Evolutionary conservation across 2,329 filamentous ascomycete genomes (phyloP).

Genomic region (Orbilia blumenaviensis): DNA sequence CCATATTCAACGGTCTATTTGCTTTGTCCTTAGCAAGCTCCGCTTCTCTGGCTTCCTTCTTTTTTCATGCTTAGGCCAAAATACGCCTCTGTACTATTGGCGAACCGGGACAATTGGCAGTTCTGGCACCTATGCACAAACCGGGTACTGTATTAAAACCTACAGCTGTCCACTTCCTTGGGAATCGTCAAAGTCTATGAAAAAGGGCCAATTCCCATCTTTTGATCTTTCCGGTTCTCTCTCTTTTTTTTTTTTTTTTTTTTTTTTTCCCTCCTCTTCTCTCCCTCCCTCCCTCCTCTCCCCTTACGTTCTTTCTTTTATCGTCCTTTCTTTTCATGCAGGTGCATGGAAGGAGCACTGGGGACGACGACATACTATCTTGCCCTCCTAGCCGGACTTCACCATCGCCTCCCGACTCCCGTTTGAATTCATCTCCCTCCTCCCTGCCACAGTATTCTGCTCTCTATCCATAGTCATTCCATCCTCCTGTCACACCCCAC

Average conservation of each 20-base stretch:
- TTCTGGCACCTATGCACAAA: conserved; percentile 13
- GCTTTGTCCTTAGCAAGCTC: conserved; percentile 44
- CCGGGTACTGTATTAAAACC: conserved; percentile 38
- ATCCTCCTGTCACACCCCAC: background rate
- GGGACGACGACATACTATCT: background rate
- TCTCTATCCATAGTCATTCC: background rate
- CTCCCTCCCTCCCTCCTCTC: background rate
- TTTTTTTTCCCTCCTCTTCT: background rate
- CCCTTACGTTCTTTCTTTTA: conserved; percentile 17
- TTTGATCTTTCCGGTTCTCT: background rate
- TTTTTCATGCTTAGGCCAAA: conserved; percentile 42
- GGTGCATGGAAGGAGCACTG: background rate
- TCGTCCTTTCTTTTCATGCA: conserved; percentile 24
- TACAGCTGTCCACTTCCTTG: conserved; percentile 17
- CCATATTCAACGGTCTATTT: conserved; percentile 35
- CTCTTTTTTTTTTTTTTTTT: background rate
- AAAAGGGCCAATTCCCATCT: conserved; percentile 1
- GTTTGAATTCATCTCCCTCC: background rate
- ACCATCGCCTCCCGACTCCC: background rate
- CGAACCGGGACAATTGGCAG: conserved; percentile 10
- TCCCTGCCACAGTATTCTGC: background rate
- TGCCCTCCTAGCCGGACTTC: background rate
- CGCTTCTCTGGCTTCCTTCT: conserved; percentile 44
- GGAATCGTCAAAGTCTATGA: conserved; percentile 22
- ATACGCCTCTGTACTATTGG: conserved; percentile 20